Evolutionary conservation across 2,329 filamentous ascomycete genomes (phyloP).

Genomic region (Zymoseptoria brevis): DNA sequence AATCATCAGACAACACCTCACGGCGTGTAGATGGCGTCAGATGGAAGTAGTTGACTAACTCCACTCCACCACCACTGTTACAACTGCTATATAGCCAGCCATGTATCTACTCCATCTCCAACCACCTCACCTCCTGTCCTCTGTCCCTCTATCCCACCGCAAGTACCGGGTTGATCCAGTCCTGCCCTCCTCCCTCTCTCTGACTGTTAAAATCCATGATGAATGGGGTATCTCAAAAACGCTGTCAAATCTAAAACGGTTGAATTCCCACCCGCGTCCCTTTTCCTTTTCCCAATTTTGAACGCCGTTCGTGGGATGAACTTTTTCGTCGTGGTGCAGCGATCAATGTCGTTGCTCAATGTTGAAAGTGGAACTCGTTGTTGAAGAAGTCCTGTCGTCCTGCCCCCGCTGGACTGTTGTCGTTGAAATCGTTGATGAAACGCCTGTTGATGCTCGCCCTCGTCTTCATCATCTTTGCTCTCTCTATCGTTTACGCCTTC

Average conservation of each 20-base stretch:
- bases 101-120: neutral
- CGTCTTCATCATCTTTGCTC: neutral
- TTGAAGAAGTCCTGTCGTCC: neutral
- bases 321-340: neutral
- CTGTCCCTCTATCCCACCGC: neutral
- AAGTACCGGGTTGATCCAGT: neutral
- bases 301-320: neutral
- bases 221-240: neutral
- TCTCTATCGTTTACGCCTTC: constrained; percentile 6
- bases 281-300: neutral
- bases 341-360: neutral
- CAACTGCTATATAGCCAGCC: neutral
- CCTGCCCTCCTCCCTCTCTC: neutral
- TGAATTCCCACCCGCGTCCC: neutral
- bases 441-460: neutral
- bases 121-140: neutral
- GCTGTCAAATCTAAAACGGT: neutral
- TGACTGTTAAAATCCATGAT: neutral
- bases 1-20: no score
- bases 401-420: neutral
- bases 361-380: neutral
- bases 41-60: no score
- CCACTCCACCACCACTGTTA: no score
- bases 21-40: no score
- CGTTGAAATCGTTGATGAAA: neutral